Conservation (phyloP, 2,329 filamentous ascomycete species). For the Fusarium veterinarium region DNA sequence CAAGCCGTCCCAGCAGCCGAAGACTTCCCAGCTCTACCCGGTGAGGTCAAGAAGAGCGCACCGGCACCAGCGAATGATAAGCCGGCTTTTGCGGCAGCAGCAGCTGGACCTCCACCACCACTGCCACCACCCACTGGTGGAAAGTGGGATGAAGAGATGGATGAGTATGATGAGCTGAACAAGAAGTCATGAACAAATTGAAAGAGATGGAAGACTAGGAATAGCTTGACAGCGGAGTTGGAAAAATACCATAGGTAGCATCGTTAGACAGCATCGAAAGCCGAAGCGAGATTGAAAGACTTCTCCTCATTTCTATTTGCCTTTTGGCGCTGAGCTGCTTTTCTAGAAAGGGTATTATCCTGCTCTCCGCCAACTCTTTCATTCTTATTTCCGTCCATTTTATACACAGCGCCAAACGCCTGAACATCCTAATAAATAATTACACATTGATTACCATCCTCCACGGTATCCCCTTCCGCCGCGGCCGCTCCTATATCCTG, state of each 20-base stretch:
- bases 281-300: slow-evolving; percentile 39
- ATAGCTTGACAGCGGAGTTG: slow-evolving; percentile 6
- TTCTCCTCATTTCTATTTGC: slow-evolving; percentile 9
- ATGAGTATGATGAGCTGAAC: slow-evolving; percentile 58
- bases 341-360: slow-evolving; percentile 44
- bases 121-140: slow-evolving; percentile 50
- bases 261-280: slow-evolving; percentile 36
- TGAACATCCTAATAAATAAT: slow-evolving; percentile 9
- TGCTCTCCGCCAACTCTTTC: slow-evolving; percentile 8
- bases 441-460: slow-evolving; percentile 54
- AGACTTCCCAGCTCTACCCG: slow-evolving; percentile 53
- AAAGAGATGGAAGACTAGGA: slow-evolving; percentile 3
- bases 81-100: slow-evolving; percentile 48
- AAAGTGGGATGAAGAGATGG: slow-evolving; percentile 70
- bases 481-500: slow-evolving; percentile 64
- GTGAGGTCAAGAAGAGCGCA: slow-evolving; percentile 42
- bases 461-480: slow-evolving; percentile 63
- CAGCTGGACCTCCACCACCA: slow-evolving; percentile 41
- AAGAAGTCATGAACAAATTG: slow-evolving; percentile 33
- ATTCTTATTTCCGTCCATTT: slow-evolving; percentile 27
- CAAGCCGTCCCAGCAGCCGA: slow-evolving; percentile 46
- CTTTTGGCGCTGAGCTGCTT: slow-evolving; percentile 10
- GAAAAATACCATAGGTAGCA: slow-evolving; percentile 40
- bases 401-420: slow-evolving; percentile 41
- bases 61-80: slow-evolving; percentile 24